phyloP scores from a whole-genome alignment of 2,329 filamentous ascomycete genomes.

The Aspergillus bombycis region DNA sequence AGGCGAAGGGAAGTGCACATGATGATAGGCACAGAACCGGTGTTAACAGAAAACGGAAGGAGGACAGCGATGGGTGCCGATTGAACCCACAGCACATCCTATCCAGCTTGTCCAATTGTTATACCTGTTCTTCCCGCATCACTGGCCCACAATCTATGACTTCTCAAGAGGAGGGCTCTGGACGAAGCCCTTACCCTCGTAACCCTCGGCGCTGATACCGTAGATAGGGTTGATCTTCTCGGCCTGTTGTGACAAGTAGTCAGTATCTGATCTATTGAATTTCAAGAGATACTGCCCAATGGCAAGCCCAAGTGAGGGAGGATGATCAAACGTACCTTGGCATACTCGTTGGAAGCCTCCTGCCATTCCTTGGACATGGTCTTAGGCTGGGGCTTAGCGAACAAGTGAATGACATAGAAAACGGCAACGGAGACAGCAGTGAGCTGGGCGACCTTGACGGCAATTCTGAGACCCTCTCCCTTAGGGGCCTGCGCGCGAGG shows the following conservation, averaged over 20 bases:
- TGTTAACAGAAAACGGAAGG: constrained; percentile 17
- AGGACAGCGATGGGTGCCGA: constrained; percentile 11
- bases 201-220: constrained; percentile 77
- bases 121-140: constrained; percentile 29
- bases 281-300: background rate
- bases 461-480: constrained; percentile 80
- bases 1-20: constrained; percentile 23
- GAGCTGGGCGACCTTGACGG: constrained; percentile 71
- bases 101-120: constrained; percentile 25
- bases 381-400: constrained; percentile 72
- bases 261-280: constrained; percentile 21
- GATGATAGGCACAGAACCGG: constrained; percentile 21
- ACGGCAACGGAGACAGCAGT: constrained; percentile 68
- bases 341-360: constrained; percentile 90
- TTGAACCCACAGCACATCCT: constrained; percentile 13
- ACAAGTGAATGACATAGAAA: constrained; percentile 72
- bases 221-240: constrained; percentile 87
- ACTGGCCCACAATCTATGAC: constrained; percentile 30
- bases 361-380: constrained; percentile 98
- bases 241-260: constrained; percentile 54
- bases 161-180: constrained; percentile 60
- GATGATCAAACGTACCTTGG: constrained; percentile 68
- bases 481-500: constrained; percentile 82
- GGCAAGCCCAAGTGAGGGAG: background rate
- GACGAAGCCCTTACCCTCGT: constrained; percentile 76